Evolutionary conservation across 225 moss, liverwort and hornwort species (phyloP).

Genomic region (Pseudoscleropodium purum): DNA sequence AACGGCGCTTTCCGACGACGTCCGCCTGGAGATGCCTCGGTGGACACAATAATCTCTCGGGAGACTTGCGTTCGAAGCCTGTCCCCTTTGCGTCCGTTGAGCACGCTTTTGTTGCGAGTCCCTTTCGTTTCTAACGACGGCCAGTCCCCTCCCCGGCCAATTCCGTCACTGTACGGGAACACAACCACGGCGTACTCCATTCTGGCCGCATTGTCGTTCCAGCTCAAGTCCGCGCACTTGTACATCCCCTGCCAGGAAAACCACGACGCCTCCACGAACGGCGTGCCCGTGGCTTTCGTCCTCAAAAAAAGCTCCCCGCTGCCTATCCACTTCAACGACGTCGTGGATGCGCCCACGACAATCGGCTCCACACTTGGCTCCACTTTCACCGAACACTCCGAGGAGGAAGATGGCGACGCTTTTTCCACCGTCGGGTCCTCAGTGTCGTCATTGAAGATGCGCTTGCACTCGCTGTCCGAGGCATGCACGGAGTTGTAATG

Average conservation of each 20-base stretch:
- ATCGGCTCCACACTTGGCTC: slow-evolving; percentile 27
- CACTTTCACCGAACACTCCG: slow-evolving; percentile 1
- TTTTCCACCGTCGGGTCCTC: slow-evolving; percentile 2
- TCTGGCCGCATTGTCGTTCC: slow-evolving; percentile 43
- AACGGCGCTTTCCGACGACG: slow-evolving; percentile 22
- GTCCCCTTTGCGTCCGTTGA: slow-evolving; percentile 14
- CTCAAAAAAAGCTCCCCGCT: slow-evolving; percentile 85
- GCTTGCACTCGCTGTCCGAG: slow-evolving; percentile 7
- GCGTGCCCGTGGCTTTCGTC: slow-evolving; percentile 30
- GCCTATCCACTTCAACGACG: slow-evolving; percentile 84
- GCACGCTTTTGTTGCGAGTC: slow-evolving; percentile 10
- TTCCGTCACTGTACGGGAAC: slow-evolving; percentile 95
- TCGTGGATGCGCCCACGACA: slow-evolving; percentile 23
- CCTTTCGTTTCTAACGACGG: slow-evolving; percentile 38
- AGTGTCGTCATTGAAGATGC: neutral
- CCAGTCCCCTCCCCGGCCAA: slow-evolving; percentile 95
- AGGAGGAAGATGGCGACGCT: neutral
- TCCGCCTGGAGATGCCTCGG: slow-evolving; percentile 14
- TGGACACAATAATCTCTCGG: slow-evolving; percentile 43
- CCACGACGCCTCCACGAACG: slow-evolving; percentile 78
- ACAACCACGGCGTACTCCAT: slow-evolving; percentile 84
- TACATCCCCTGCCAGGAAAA: slow-evolving; percentile 87
- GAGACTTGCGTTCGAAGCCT: slow-evolving; percentile 26
- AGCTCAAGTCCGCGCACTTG: slow-evolving; percentile 38
- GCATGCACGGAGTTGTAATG: slow-evolving; percentile 36